phyloP scores from a whole-genome alignment of 2,329 filamentous ascomycete genomes.

The Pestalotiopsis sp. region DNA sequence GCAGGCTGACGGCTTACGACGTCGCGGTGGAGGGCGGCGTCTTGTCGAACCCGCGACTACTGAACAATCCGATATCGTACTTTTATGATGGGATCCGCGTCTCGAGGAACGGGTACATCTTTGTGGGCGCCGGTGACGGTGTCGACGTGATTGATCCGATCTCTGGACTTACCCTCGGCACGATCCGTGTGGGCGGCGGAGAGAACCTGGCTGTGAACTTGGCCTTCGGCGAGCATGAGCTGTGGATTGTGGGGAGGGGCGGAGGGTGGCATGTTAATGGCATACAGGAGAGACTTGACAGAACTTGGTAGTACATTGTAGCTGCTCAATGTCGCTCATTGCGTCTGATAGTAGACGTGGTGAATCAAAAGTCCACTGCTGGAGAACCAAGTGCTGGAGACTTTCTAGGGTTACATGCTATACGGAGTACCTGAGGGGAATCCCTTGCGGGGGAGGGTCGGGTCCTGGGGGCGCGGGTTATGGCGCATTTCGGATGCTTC shows the following conservation, averaged over 20 bases:
- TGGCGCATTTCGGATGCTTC: too few relatives aligned
- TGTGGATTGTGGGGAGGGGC: not conserved
- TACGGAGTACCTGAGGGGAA: too few relatives aligned
- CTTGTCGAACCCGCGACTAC: not conserved
- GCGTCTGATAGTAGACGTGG: too few relatives aligned
- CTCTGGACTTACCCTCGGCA: not conserved
- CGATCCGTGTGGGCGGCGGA: not conserved
- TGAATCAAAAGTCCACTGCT: too few relatives aligned
- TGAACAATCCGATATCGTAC: not conserved
- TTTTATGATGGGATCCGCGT: not conserved
- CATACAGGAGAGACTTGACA: not conserved
- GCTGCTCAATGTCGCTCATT: not conserved
- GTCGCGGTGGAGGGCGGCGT: not conserved
- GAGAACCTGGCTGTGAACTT: not conserved
- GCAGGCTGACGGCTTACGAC: not conserved
- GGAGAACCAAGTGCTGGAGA: too few relatives aligned
- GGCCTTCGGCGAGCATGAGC: slow-evolving; percentile 1
- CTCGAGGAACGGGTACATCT: not conserved
- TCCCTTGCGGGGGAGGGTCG: too few relatives aligned
- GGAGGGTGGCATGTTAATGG: slow-evolving; percentile 1
- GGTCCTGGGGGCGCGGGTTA: too few relatives aligned
- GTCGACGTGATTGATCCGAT: not conserved
- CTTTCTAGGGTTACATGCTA: too few relatives aligned
- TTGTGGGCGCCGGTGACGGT: not conserved
- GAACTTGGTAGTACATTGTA: not conserved